These are phyloP conservation scores for Suzukiozyma palmioleophila DNA, from an alignment of 1,139 yeast species.

Conservation along the genomic window DNA sequence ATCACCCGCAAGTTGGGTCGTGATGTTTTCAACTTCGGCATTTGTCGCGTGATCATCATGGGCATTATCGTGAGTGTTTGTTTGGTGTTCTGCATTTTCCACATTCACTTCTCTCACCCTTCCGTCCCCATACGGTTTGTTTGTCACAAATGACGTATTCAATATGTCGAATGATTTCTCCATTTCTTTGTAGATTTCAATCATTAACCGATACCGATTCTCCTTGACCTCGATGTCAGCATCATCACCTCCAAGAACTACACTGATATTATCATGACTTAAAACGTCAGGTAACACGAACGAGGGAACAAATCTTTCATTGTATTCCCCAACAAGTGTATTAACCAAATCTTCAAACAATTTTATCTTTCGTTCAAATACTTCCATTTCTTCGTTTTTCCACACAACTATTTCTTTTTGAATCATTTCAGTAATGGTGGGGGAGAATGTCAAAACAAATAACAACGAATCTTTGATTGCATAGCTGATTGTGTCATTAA, in stretches of 20 bases:
- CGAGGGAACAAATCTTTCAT: conserved; percentile 3
- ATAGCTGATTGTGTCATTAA: conserved; percentile 12
- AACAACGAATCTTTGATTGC: conserved; percentile 21
- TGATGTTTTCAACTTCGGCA: not conserved
- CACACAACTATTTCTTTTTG: conserved; percentile 13
- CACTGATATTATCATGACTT: conserved; percentile 1
- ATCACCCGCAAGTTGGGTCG: not conserved
- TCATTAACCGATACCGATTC: conserved; percentile 9
- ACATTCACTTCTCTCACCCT: not conserved
- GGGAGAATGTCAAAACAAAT: conserved; percentile 17
- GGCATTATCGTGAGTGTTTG: not conserved
- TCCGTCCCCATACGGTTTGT: conserved; percentile 7
- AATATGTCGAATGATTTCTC: conserved; percentile 9
- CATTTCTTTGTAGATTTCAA: conserved; percentile 10
- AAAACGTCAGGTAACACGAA: conserved; percentile 5
- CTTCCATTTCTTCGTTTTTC: conserved; percentile 18
- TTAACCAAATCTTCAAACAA: conserved; percentile 5
- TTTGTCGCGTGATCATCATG: not conserved
- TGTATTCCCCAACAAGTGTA: conserved; percentile 6
- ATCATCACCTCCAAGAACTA: conserved; percentile 3
- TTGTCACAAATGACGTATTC: conserved; percentile 9
- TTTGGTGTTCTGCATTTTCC: conserved; percentile 22
- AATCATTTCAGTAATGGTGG: conserved; percentile 15
- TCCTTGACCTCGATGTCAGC: conserved; percentile 7
- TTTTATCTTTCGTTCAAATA: conserved; percentile 10